phyloP scores from a whole-genome alignment of 495 filamentous ascomycete genomes.

The Xylaria sp. region DNA sequence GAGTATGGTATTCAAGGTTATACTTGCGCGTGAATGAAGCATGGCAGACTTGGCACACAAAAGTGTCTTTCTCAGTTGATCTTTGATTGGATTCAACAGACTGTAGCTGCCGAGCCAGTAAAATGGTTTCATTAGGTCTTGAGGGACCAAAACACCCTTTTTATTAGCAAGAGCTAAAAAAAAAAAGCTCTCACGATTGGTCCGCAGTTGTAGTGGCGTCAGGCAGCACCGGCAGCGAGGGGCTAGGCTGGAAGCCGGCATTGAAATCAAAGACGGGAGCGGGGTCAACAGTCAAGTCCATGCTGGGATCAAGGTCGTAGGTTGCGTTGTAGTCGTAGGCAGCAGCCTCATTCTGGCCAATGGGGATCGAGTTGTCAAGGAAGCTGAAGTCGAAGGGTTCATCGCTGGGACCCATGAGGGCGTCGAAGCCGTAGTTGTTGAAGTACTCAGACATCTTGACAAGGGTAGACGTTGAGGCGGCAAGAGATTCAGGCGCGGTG shows the following conservation, averaged over 20 bases:
- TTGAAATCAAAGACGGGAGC: constrained; percentile 58
- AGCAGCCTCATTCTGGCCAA: constrained; percentile 29
- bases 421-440: constrained; percentile 78
- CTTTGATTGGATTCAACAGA: neutral
- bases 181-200: constrained; percentile 40
- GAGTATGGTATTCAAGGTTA: neutral
- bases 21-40: neutral
- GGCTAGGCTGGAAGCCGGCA: constrained; percentile 59
- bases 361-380: constrained; percentile 45
- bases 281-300: constrained; percentile 19
- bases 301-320: constrained; percentile 9
- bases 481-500: constrained; percentile 22
- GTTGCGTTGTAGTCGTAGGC: constrained; percentile 10
- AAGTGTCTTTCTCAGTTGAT: neutral
- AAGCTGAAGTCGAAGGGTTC: constrained; percentile 69
- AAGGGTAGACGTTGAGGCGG: constrained; percentile 31
- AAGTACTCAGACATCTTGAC: constrained; percentile 58
- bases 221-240: constrained; percentile 47
- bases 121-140: neutral
- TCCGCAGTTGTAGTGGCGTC: constrained; percentile 22
- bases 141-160: constrained; percentile 34
- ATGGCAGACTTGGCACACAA: neutral
- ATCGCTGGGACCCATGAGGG: constrained; percentile 78
- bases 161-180: constrained; percentile 46
- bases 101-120: neutral